Conservation (phyloP, 1,139 yeast species). For the Diutina neorugosa region DNA sequence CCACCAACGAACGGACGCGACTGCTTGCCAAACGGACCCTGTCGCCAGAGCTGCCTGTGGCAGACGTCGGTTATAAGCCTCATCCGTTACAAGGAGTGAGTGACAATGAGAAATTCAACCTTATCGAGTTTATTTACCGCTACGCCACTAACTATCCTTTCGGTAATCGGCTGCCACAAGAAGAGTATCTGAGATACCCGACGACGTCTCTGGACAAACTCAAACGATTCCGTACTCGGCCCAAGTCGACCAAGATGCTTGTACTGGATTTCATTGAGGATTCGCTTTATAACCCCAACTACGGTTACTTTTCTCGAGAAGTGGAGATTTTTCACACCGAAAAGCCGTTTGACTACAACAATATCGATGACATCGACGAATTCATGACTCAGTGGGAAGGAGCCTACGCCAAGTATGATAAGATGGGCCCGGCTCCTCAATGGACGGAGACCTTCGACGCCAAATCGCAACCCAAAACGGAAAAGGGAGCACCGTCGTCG, state of each 20-base stretch:
- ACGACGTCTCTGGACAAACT: slow-evolving; percentile 33
- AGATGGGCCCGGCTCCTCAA: slow-evolving; percentile 9
- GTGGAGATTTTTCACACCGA: slow-evolving; percentile 65
- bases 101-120: slow-evolving; percentile 11
- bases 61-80: slow-evolving; percentile 2
- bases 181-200: slow-evolving; percentile 28
- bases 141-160: slow-evolving; percentile 36
- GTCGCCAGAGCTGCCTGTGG: not conserved
- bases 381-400: slow-evolving; percentile 59
- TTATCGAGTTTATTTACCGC: slow-evolving; percentile 26
- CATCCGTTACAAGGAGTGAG: slow-evolving; percentile 21
- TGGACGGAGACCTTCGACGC: not conserved
- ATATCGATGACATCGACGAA: slow-evolving; percentile 53
- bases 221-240: slow-evolving; percentile 36
- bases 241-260: slow-evolving; percentile 55
- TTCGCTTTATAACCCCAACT: slow-evolving; percentile 66
- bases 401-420: slow-evolving; percentile 50
- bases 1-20: slow-evolving; percentile 14
- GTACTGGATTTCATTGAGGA: slow-evolving; percentile 76
- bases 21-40: not conserved
- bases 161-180: slow-evolving; percentile 25
- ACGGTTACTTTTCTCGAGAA: slow-evolving; percentile 72
- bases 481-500: not conserved
- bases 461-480: not conserved
- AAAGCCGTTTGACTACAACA: slow-evolving; percentile 47